phyloP scores from a whole-genome alignment of 352 stramenopile species.

The Detonula confervacea region DNA sequence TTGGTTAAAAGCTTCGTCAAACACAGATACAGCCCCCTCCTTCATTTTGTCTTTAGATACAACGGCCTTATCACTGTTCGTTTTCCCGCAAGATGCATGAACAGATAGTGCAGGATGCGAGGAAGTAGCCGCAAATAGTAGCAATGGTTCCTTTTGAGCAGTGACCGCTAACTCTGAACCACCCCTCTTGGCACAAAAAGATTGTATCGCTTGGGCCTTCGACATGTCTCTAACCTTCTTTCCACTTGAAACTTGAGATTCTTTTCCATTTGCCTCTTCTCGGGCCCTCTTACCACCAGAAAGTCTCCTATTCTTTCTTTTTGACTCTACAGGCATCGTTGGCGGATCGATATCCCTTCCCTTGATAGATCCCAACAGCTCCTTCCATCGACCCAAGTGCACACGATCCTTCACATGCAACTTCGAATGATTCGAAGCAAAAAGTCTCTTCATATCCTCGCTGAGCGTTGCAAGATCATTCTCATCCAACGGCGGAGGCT shows the following conservation, averaged over 20 bases:
- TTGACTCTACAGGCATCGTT: neutral
- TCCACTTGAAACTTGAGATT: neutral
- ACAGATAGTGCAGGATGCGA: slow-evolving; percentile 14
- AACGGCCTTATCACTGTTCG: neutral
- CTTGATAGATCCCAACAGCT: slow-evolving; percentile 25
- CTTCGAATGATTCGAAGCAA: slow-evolving; percentile 11
- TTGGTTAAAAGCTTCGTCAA: slow-evolving; percentile 23
- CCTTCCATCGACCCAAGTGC: slow-evolving; percentile 24
- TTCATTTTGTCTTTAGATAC: slow-evolving; percentile 8
- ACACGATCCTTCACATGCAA: slow-evolving; percentile 49
- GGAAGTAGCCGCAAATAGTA: slow-evolving; percentile 37
- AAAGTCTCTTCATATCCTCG: slow-evolving; percentile 6
- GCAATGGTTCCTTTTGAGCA: neutral
- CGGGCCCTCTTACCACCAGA: slow-evolving; percentile 17
- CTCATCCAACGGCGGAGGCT: slow-evolving; percentile 5
- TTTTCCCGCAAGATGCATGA: slow-evolving; percentile 20
- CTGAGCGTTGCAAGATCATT: slow-evolving; percentile 4
- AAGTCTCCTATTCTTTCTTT: slow-evolving; percentile 14
- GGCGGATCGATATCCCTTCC: slow-evolving; percentile 23
- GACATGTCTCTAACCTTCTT: slow-evolving; percentile 8
- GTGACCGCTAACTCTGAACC: too few relatives aligned
- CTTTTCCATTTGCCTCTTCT: neutral
- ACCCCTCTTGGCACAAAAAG: neutral
- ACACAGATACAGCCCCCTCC: slow-evolving; percentile 21
- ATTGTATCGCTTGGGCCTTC: too few relatives aligned